Evolutionary conservation across 352 stramenopile species (phyloP), one percentile per base, ranked within the genome.

Genomic region (Phytopythium litorale): DNA sequence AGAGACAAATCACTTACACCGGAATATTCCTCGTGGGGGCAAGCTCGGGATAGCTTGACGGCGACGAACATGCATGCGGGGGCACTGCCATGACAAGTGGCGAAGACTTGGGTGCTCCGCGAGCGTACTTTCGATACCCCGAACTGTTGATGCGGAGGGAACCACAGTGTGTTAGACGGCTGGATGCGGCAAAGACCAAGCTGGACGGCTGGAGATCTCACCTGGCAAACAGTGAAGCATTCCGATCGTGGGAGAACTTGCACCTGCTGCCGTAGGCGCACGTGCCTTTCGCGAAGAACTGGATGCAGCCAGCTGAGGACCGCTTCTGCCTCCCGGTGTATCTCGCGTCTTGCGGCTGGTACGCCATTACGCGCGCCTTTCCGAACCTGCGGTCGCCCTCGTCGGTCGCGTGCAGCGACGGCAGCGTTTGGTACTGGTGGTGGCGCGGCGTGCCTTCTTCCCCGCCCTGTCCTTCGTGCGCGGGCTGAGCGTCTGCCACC

Each of bases 211-310:
- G 28, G 45, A 4, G 11, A 19, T n/a, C 18, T 35, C n/a, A 58
- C 52, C 35, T 58, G 8, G 33, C 8, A 35, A 46, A 58, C 3
- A 58, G 45, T 32, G 52, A 32, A 4, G 52, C 52, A 15, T 59
- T 54, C 4, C 64, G 21, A 7, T 86, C 73, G 51, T 93, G 84
- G 0, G 75, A 85, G 49, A 77, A 93, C 46, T 64, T 81, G 58
- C 84, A 93, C 16, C 72, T 74, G 35, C 59, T 51, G 6, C 82
- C 84, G 33, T 84, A 91, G 4, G 30, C 37, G 40, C 84, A 93
- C 7, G 53, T 73, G 21, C 73, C 79, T 28, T 63, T 62, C 1
- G 70, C 66, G 4, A 70, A 30, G 56, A 88, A 89, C 50, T 79
- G 79, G 8, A 76, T 62, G 55, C 81, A 91, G 4, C 61, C 62